phyloP scores from a whole-genome alignment of 805 yeast species.

The Teunomyces pallodes region DNA sequence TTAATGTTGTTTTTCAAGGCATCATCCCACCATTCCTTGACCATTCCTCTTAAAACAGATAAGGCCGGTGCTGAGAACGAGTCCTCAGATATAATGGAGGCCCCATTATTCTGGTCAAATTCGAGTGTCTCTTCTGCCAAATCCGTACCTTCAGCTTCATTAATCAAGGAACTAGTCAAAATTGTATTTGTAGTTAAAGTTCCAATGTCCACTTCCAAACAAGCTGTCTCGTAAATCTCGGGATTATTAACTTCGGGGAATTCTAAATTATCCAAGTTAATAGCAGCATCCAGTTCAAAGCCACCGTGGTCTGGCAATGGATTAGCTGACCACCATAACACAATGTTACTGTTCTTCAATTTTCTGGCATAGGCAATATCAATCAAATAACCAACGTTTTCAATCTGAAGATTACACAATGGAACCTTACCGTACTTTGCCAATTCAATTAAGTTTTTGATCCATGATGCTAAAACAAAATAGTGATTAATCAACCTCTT shows the following conservation, averaged over 20 bases:
- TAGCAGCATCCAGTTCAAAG: slow-evolving; percentile 56
- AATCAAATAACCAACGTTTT: slow-evolving; percentile 71
- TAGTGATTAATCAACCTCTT: slow-evolving; percentile 68
- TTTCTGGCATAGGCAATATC: slow-evolving; percentile 86
- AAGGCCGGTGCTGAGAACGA: slow-evolving; percentile 78
- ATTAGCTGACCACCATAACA: slow-evolving; percentile 90
- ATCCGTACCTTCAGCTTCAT: slow-evolving; percentile 86
- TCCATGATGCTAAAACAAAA: slow-evolving; percentile 71
- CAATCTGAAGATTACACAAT: slow-evolving; percentile 77
- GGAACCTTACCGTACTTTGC: slow-evolving; percentile 81
- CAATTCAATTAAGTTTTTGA: slow-evolving; percentile 59
- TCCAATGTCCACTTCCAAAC: slow-evolving; percentile 73
- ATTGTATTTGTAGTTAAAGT: slow-evolving; percentile 85
- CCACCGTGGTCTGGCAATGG: slow-evolving; percentile 88
- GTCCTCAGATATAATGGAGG: slow-evolving; percentile 68
- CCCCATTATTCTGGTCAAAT: slow-evolving; percentile 38
- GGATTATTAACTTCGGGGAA: slow-evolving; percentile 75
- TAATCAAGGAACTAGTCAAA: slow-evolving; percentile 76
- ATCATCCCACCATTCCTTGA: slow-evolving; percentile 92
- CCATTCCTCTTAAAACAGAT: slow-evolving; percentile 64
- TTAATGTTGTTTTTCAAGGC: slow-evolving; percentile 64
- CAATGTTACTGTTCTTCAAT: slow-evolving; percentile 59
- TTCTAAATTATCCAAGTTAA: slow-evolving; percentile 56
- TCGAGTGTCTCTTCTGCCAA: slow-evolving; percentile 48
- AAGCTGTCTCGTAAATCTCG: slow-evolving; percentile 73